Conservation (phyloP, 768 basidiomycete species). For the Leccinum variicolor region DNA sequence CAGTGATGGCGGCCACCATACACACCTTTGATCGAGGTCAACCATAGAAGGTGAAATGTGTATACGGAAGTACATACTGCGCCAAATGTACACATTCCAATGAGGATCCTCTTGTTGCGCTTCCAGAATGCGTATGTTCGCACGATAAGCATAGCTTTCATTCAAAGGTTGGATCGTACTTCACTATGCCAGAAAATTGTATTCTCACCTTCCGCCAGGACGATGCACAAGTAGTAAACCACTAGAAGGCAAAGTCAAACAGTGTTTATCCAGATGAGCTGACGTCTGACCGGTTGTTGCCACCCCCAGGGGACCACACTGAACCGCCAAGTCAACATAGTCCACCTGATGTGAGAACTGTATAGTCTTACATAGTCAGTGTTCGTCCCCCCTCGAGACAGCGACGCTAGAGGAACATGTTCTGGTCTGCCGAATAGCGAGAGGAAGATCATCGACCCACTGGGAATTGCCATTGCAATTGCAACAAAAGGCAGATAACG, state of each 20-base stretch:
- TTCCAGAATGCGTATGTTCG: constrained; percentile 21
- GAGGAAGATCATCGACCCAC: neutral
- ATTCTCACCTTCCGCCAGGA: constrained; percentile 17
- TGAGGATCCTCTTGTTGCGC: constrained; percentile 13
- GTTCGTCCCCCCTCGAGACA: neutral
- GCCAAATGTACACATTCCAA: constrained; percentile 12
- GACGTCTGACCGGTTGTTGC: constrained; percentile 4
- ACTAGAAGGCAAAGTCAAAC: constrained; percentile 1
- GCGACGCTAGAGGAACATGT: constrained; percentile 1
- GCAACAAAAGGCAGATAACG: constrained; percentile 22
- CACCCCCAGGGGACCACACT: constrained; percentile 14
- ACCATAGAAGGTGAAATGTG: neutral
- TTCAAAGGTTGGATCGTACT: neutral
- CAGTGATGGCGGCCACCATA: constrained; percentile 1
- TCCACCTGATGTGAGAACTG: neutral
- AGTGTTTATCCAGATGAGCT: neutral
- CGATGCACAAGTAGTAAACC: constrained; percentile 12
- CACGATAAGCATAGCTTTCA: constrained; percentile 15
- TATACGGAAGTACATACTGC: neutral
- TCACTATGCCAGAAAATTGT: neutral
- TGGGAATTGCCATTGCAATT: constrained; percentile 11
- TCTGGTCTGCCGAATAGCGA: neutral
- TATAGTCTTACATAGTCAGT: constrained; percentile 6
- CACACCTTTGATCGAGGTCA: constrained; percentile 3
- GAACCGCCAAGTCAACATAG: neutral